Conservation (phyloP, 1,284 basidiomycete species). For the Tetrapyrgos nigripes region DNA sequence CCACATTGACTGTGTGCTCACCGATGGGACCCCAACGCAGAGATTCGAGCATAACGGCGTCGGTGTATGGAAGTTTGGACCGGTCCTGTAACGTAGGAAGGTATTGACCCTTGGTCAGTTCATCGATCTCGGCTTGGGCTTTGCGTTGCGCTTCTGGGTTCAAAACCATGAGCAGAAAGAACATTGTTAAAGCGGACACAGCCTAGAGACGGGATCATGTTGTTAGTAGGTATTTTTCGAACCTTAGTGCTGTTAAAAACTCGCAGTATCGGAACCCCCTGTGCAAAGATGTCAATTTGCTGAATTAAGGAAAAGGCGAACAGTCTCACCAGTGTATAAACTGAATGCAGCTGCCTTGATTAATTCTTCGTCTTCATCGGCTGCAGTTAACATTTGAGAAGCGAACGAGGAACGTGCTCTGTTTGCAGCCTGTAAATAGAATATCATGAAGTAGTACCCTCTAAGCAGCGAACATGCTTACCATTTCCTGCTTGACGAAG, state of each 20-base stretch:
- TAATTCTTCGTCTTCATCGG: neutral
- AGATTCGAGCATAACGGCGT: neutral
- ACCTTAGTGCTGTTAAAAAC: no score
- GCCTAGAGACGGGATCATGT: neutral
- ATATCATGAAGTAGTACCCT: neutral
- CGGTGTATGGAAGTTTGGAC: neutral
- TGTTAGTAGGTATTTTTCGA: no score
- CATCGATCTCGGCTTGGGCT: neutral
- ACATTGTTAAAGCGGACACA: neutral
- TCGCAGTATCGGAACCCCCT: neutral
- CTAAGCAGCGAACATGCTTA: no score
- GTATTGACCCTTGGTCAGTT: neutral
- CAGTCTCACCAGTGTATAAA: neutral
- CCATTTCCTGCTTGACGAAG: conserved; percentile 6
- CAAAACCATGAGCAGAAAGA: neutral
- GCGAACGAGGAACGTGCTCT: neutral
- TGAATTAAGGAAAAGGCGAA: neutral
- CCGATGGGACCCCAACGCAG: neutral
- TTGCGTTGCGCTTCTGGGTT: neutral
- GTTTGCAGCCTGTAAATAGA: neutral
- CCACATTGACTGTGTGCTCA: neutral
- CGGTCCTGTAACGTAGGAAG: neutral
- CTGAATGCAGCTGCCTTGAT: neutral
- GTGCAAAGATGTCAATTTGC: neutral
- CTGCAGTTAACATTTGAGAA: neutral